These are phyloP conservation scores for Pythium brassicae DNA, from an alignment of 352 stramenopile genomes.

Conservation along the genomic window DNA sequence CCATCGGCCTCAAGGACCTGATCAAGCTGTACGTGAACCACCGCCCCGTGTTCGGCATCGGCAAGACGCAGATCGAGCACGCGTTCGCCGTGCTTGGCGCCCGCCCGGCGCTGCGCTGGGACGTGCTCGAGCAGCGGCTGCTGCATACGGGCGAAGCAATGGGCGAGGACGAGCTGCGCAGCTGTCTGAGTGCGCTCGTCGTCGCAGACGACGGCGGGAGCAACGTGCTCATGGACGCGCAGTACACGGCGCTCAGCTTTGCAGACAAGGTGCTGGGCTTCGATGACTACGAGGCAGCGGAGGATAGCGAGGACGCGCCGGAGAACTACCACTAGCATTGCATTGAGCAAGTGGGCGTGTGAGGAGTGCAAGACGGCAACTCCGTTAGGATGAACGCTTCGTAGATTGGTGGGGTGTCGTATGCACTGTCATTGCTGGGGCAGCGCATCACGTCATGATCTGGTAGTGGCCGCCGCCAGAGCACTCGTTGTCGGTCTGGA, in stretches of 20 bases:
- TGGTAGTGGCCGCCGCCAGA: conserved; percentile 17
- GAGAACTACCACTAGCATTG: not conserved
- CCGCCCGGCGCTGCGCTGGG: conserved; percentile 42
- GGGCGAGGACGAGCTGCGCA: conserved; percentile 75
- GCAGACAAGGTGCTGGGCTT: conserved; percentile 86
- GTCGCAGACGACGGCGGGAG: conserved; percentile 23
- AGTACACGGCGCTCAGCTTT: conserved; percentile 66
- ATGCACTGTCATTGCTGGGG: not conserved
- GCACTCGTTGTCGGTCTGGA: conserved; percentile 22
- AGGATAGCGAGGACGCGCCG: not conserved
- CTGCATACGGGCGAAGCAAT: conserved; percentile 74
- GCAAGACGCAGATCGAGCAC: conserved; percentile 71
- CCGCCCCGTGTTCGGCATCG: conserved; percentile 83
- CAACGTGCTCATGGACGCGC: conserved; percentile 27
- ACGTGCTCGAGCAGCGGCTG: conserved; percentile 55
- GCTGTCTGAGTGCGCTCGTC: conserved; percentile 70
- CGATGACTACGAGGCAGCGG: conserved; percentile 67
- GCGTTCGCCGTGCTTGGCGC: conserved; percentile 58
- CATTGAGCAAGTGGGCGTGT: too few species aligned
- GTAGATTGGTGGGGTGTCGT: not conserved
- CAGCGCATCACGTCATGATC: conserved; percentile 12
- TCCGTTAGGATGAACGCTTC: too few species aligned
- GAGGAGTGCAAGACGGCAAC: too few species aligned
- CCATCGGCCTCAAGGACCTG: conserved; percentile 66
- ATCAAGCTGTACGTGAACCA: conserved; percentile 94